Base-by-base conservation (phyloP, 768 basidiomycete species). In the Boletus tylopilopsis region DNA sequence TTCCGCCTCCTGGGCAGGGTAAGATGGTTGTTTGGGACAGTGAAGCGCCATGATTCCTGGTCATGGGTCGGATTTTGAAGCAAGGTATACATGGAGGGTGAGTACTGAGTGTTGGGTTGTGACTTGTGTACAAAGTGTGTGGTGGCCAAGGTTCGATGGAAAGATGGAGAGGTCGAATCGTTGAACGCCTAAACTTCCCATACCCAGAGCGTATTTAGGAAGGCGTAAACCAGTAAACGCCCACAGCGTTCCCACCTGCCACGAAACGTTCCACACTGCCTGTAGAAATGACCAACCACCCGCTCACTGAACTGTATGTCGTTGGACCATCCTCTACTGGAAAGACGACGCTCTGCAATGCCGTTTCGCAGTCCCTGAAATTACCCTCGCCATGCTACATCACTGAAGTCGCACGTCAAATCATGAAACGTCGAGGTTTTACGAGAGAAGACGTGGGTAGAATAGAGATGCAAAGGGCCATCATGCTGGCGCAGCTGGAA, bases 271-370 rank as follows among this genome's bases (percentile, higher is more conserved):
- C 55, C 30, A 38, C 42, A 49, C 32, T 29, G 45, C 36, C 42
- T 46, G 19, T 38, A 30, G 39, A 39, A 40, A 64, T 64, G 63
- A 19, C 49, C 34, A 53, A 60, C 32, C 30, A 41, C 10, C 49
- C 42, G 21, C 51, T 56, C 48, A 58, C 53, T 27, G 64, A 65
- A 39, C n/a, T 64, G 27, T 81, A 76, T 52, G 61, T 82, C 36
- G 64, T 81, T 40, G 80, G 79, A 6, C 79, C 80, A 24, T 76
- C 80, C 64, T 84, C 83, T 15, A 80, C 80, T 12, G 85, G 85
- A n/a, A 87, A 87, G 64, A 82, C 84, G 22, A 85, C 84, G 0
- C 72, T 85, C 4, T 84, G 81, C 61, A 63, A 73, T 30, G 79
- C 80, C 2, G 62, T 85, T 0, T 73, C 73, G 0, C 54, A 68